Evolutionary conservation across 208 protist species (phyloP), one percentile per base, ranked within the genome.

Genomic region (Herpetomonas tarakana): DNA sequence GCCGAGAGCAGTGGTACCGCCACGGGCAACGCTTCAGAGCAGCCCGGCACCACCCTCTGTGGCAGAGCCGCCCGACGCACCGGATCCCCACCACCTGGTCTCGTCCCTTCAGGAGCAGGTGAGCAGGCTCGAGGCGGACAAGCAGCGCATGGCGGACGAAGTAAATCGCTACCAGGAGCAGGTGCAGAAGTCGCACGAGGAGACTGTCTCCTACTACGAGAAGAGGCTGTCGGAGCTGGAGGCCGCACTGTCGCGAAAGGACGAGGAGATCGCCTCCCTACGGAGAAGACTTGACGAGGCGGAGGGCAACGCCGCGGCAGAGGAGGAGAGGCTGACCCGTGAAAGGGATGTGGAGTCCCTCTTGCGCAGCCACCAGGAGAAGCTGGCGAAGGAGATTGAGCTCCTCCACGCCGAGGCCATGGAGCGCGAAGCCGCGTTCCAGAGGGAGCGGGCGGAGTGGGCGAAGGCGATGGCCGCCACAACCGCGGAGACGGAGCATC

Each of bases 141-240:
- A 81, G 39, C 29, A 29, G 11, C 61, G 76, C 14, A 49, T 83
- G 52, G 28, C 65, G n/a, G 12, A 4, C 7, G 63, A 69, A 14
- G 58, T 83, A 2, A 19, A 47, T 16, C 31, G 3, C 0, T 89
- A 86, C 50, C 62, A 83, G 49, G 68, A 71, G 18, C 56, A 89
- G 44, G 76, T 78, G 46, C 62, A 56, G 2, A 45, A 26, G 2
- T 25, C 56, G 3, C 75, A 81, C 41, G 70, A 80, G 28, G 52
- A 75, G 38, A 78, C 63, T 0, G 72, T 86, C 0, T 53, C 47
- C 19, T 78, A 83, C 59, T 89, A 85, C 52, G 77, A 85, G 52
- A 39, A 47, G 30, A 60, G 68, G 54, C 56, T 77, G 2, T 27
- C 4, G 21, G 19, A 24, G 16, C 26, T 26, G 18, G 56, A 65